These are phyloP conservation scores for Albugo candida DNA, from an alignment of 352 stramenopile species.

Conservation along the genomic window DNA sequence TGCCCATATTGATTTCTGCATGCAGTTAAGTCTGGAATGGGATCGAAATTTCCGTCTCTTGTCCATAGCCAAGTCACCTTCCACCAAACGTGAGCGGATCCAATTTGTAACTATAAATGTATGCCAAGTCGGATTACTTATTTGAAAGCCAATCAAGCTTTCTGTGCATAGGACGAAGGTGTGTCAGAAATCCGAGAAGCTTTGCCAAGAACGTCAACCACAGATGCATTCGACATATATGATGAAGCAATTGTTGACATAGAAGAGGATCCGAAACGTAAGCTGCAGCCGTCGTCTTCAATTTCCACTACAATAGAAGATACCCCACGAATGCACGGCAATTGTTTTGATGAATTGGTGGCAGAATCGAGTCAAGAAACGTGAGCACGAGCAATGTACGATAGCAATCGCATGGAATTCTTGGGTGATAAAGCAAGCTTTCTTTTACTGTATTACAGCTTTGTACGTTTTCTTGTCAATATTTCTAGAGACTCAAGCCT, in stretches of 20 bases:
- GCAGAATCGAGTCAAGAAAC: not conserved
- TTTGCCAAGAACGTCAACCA: not conserved
- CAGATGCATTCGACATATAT: constrained; percentile 19
- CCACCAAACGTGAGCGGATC: constrained; percentile 30
- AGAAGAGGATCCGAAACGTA: not conserved
- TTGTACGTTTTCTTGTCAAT: not conserved
- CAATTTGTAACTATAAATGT: constrained; percentile 36
- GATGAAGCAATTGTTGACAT: constrained; percentile 25
- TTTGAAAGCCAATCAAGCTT: too few species aligned
- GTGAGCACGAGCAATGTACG: not conserved
- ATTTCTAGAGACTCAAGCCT: constrained; percentile 77
- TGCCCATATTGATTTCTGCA: constrained; percentile 1
- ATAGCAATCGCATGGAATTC: not conserved
- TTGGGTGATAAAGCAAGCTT: not conserved
- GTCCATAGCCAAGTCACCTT: constrained; percentile 39
- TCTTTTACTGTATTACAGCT: not conserved
- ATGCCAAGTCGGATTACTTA: not conserved
- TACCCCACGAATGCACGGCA: not conserved
- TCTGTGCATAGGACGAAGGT: constrained; percentile 11
- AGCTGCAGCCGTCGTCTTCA: not conserved
- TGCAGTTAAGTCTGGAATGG: constrained; percentile 43
- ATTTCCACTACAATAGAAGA: not conserved
- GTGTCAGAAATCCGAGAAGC: constrained; percentile 17
- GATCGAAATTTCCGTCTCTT: constrained; percentile 26
- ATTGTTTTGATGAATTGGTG: not conserved